Conservation (phyloP, 2,329 filamentous ascomycete species). For the Sarocladium kiliense region DNA sequence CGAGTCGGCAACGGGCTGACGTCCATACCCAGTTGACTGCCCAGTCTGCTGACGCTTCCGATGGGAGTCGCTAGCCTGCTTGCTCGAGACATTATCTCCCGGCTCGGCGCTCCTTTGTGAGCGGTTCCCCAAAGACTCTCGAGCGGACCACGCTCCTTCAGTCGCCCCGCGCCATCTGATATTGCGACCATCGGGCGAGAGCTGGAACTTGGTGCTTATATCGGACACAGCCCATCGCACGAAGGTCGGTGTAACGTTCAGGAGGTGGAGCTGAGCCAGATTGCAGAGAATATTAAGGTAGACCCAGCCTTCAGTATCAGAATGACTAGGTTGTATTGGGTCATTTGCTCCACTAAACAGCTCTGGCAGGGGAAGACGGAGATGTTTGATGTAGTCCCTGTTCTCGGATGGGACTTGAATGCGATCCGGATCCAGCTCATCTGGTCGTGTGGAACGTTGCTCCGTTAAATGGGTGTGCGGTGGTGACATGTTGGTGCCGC, state of each 20-base stretch:
- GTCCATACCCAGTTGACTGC: conserved; percentile 28
- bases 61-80: conserved; percentile 30
- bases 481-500: conserved; percentile 35
- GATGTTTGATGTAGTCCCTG: conserved; percentile 71
- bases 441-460: conserved; percentile 70
- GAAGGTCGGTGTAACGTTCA: conserved; percentile 76
- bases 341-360: conserved; percentile 36
- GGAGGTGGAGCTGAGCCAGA: conserved; percentile 78
- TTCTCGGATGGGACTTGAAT: conserved; percentile 71
- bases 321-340: conserved; percentile 41
- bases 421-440: conserved; percentile 75
- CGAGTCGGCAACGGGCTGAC: conserved; percentile 24
- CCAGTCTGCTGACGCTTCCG: conserved; percentile 43
- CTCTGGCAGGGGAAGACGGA: conserved; percentile 61
- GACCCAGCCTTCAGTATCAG: conserved; percentile 70
- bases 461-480: conserved; percentile 44
- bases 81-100: conserved; percentile 41
- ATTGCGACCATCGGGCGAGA: conserved; percentile 72
- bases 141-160: conserved; percentile 60
- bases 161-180: conserved; percentile 72
- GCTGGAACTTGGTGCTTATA: conserved; percentile 68
- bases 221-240: conserved; percentile 66
- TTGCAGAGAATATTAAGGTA: conserved; percentile 77
- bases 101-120: conserved; percentile 34
- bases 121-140: conserved; percentile 52